phyloP scores from a whole-genome alignment of 164 flowering plant species.

The Macadamia tetraphylla region DNA sequence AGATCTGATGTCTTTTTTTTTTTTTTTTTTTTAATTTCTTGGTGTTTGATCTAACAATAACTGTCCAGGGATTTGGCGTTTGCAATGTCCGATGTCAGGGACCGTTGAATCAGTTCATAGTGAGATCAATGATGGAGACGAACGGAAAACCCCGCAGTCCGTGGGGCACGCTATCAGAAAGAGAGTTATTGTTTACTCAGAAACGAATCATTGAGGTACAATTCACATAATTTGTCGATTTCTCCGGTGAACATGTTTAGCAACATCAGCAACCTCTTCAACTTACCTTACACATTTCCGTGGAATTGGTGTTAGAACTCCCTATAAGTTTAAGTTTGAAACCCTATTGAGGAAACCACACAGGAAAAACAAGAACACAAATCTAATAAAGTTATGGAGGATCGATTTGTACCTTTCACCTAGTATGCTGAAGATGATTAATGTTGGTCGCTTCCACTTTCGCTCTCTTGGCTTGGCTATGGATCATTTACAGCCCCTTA shows the following conservation, averaged over 20 bases:
- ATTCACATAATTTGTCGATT: constrained; percentile 47
- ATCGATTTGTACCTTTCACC: too few relatives aligned
- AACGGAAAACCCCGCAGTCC: constrained; percentile 81
- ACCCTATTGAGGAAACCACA: too few relatives aligned
- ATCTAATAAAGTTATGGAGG: too few relatives aligned
- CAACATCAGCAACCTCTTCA: constrained; percentile 53
- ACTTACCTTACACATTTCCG: constrained; percentile 87
- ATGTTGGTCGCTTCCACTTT: too few relatives aligned
- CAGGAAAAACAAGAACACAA: too few relatives aligned
- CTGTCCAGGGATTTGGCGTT: constrained; percentile 38
- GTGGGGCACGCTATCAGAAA: constrained; percentile 60
- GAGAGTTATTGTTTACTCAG: constrained; percentile 62
- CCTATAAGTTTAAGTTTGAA: too few relatives aligned
- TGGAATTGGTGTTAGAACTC: constrained; percentile 23
- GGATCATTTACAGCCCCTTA: too few relatives aligned
- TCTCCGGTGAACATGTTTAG: constrained; percentile 64
- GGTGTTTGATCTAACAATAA: constrained; percentile 6
- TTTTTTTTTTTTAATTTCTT: too few relatives aligned
- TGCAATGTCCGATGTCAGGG: constrained; percentile 43
- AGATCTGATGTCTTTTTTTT: too few relatives aligned
- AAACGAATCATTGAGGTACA: constrained; percentile 52
- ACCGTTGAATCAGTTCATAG: constrained; percentile 56
- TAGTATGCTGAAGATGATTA: too few relatives aligned
- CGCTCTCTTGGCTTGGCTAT: too few relatives aligned
- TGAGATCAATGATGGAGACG: constrained; percentile 44